Percentiles rank a stretch among this genome's conserved stretches.
Evolutionary conservation across 768 basidiomycete genomes (phyloP).

Genomic region (Phylloporus arenicola): DNA sequence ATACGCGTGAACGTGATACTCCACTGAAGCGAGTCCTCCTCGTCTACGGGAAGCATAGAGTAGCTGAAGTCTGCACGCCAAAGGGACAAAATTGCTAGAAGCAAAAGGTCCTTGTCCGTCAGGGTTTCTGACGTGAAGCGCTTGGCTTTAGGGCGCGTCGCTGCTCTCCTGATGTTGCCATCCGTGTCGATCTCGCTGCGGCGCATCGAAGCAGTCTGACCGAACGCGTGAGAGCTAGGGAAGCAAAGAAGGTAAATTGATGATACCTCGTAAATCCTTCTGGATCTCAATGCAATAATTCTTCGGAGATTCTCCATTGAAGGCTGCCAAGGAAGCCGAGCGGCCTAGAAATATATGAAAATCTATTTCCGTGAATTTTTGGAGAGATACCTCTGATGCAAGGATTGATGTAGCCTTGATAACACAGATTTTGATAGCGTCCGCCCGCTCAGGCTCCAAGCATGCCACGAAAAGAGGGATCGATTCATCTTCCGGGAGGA

Average conservation of each 20-base stretch:
- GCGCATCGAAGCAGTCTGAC: conserved; percentile 45
- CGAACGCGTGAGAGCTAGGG: conserved; percentile 8
- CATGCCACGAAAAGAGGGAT: conserved; percentile 57
- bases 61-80: conserved; percentile 58
- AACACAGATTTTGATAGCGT: conserved; percentile 74
- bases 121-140: conserved; percentile 54
- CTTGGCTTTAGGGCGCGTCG: conserved; percentile 56
- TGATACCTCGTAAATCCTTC: conserved; percentile 53
- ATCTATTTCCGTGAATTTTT: neutral
- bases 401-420: conserved; percentile 70
- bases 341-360: conserved; percentile 35
- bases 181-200: conserved; percentile 58
- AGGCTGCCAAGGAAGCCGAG: conserved; percentile 52
- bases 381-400: conserved; percentile 51
- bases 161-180: conserved; percentile 49
- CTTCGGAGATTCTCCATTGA: conserved; percentile 45
- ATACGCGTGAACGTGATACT: conserved; percentile 43
- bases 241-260: conserved; percentile 3
- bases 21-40: conserved; percentile 43
- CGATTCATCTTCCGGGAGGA: conserved; percentile 58
- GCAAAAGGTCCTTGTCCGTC: conserved; percentile 62
- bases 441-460: conserved; percentile 71
- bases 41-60: conserved; percentile 42
- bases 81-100: conserved; percentile 62
- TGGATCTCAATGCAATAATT: conserved; percentile 43